A percentile compares a stretch with the other conserved stretches of the same genome.
Evolutionary conservation across 2,329 filamentous ascomycete genomes (phyloP).

Genomic region (Pseudogymnoascus pannorum): DNA sequence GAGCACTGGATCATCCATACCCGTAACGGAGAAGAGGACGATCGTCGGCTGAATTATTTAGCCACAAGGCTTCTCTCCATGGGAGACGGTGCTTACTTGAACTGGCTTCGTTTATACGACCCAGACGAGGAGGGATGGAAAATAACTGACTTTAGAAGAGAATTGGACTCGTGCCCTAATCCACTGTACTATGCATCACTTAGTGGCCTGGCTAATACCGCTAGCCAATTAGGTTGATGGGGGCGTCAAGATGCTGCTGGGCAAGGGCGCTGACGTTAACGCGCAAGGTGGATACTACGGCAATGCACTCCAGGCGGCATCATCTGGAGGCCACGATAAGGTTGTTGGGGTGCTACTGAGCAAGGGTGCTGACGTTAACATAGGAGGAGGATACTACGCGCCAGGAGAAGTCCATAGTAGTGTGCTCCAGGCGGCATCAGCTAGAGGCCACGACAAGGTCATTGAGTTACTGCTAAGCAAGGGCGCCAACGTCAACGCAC

Average conservation of each 20-base stretch:
- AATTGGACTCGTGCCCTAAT: background rate
- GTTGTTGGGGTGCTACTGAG: constrained; percentile 17
- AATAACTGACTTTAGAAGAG: background rate
- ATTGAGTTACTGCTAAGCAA: constrained; percentile 23
- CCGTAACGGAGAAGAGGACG: constrained; percentile 12
- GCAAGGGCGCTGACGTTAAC: constrained; percentile 23
- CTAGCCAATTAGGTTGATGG: constrained; percentile 19
- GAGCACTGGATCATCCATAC: constrained; percentile 20
- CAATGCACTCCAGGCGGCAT: constrained; percentile 17
- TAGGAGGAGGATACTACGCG: constrained; percentile 16
- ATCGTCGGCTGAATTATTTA: constrained; percentile 10
- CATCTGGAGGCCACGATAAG: constrained; percentile 11
- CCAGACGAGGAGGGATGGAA: constrained; percentile 11
- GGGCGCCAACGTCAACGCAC: constrained; percentile 22
- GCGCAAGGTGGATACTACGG: constrained; percentile 11
- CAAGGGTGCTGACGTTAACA: constrained; percentile 17
- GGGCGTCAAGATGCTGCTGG: too few relatives aligned
- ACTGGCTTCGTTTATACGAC: constrained; percentile 12
- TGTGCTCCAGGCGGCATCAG: constrained; percentile 20
- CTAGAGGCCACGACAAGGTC: constrained; percentile 24
- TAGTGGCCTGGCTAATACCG: constrained; percentile 14
- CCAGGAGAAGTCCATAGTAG: too few relatives aligned
- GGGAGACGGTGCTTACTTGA: constrained; percentile 5
- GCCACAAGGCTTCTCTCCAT: constrained; percentile 7
- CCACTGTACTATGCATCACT: constrained; percentile 18